A percentile compares a stretch with the other conserved stretches of the same genome.
phyloP scores from a whole-genome alignment of 202 grass and related monocot genomes.

The Schoenoplectus triqueter region DNA sequence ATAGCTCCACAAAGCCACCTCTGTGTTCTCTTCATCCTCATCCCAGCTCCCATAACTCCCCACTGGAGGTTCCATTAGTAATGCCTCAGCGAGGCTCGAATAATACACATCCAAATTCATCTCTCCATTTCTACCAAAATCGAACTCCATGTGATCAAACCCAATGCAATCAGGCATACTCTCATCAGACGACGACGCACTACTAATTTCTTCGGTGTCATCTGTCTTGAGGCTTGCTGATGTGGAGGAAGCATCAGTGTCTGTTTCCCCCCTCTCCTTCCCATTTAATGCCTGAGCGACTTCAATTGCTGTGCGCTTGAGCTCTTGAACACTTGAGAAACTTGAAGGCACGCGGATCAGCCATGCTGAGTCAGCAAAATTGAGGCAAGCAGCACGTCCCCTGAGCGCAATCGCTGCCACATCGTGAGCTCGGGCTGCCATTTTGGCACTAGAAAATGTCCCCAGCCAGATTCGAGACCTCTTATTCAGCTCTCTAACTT shows the following conservation, averaged over 20 bases:
- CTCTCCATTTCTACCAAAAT: constrained; percentile 44
- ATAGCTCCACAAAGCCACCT: constrained; percentile 26
- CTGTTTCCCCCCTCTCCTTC: not conserved
- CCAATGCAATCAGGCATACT: not conserved
- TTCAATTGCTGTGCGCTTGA: constrained; percentile 52
- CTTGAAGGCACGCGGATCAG: constrained; percentile 45
- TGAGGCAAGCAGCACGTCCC: constrained; percentile 49
- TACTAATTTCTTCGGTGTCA: constrained; percentile 18
- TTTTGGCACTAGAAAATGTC: constrained; percentile 59
- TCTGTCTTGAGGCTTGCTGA: not conserved
- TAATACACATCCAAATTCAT: constrained; percentile 76
- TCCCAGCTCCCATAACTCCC: constrained; percentile 22
- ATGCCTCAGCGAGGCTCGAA: constrained; percentile 63
- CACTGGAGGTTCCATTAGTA: constrained; percentile 55
- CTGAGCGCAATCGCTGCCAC: constrained; percentile 55
- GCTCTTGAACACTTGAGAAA: constrained; percentile 28
- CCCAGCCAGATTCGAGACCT: constrained; percentile 65
- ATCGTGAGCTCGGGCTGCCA: constrained; percentile 61
- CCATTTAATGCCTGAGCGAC: constrained; percentile 52
- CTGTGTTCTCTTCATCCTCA: not conserved
- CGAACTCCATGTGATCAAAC: constrained; percentile 35
- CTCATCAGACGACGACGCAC: not conserved
- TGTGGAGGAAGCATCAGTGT: constrained; percentile 20
- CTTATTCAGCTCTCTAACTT: constrained; percentile 73
- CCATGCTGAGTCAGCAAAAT: constrained; percentile 66